phyloP scores from a whole-genome alignment of 441 rosid genomes.

The Brassica balearica region DNA sequence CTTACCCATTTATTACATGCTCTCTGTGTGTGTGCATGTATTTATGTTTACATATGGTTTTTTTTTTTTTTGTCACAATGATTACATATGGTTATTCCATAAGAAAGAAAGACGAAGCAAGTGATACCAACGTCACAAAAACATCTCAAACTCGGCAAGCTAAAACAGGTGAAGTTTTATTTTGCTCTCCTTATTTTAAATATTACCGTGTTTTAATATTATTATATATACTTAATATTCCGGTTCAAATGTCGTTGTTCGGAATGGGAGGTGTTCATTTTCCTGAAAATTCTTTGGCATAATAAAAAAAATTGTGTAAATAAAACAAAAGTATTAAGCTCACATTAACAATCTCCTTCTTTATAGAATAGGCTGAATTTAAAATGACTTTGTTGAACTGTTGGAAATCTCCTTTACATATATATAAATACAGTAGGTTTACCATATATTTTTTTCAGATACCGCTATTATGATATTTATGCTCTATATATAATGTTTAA shows the following conservation, averaged over 20 bases:
- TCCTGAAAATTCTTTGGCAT: conserved; percentile 21
- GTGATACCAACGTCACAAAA: conserved; percentile 6
- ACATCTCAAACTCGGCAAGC: neutral
- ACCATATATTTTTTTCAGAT: too few relatives aligned
- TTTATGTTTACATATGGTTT: conserved; percentile 18
- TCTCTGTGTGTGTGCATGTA: neutral
- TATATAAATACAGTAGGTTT: neutral
- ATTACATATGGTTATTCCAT: conserved; percentile 3
- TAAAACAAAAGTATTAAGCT: neutral
- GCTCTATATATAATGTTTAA: too few relatives aligned
- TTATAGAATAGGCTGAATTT: conserved; percentile 6
- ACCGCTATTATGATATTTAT: too few relatives aligned
- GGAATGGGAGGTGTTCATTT: conserved; percentile 48
- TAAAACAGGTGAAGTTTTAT: neutral
- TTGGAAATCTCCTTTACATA: neutral
- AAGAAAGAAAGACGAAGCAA: neutral
- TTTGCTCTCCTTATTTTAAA: neutral
- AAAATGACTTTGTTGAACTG: neutral
- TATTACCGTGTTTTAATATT: neutral
- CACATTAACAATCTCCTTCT: conserved; percentile 14
- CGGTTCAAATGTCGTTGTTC: conserved; percentile 56
- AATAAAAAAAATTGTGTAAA: conserved; percentile 8
- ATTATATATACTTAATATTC: conserved; percentile 10
- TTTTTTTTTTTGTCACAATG: neutral
- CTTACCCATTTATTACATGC: conserved; percentile 15